Conservation (phyloP, 371 early-diverging fungal genomes). For the Mortierella sp. region DNA sequence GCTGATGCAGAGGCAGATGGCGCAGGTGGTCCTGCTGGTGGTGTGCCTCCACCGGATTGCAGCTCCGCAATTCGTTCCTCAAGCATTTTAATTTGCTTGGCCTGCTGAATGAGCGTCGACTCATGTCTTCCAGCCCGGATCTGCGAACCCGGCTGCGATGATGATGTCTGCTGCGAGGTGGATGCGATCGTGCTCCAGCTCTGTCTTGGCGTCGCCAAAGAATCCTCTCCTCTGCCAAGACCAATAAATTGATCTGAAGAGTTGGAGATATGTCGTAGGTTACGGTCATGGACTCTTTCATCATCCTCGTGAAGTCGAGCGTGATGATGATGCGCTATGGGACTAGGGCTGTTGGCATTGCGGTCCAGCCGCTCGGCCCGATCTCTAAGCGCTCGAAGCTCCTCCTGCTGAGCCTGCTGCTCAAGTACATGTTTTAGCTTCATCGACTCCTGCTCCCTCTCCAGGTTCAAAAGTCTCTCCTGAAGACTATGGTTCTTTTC, state of each 20-base stretch:
- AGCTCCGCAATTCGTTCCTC: slow-evolving; percentile 42
- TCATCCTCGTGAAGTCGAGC: slow-evolving; percentile 21
- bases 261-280: slow-evolving; percentile 26
- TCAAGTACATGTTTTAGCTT: slow-evolving; percentile 53
- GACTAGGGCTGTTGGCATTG: slow-evolving; percentile 38
- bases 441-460: slow-evolving; percentile 56
- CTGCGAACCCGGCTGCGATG: slow-evolving; percentile 12
- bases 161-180: slow-evolving; percentile 1
- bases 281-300: slow-evolving; percentile 20
- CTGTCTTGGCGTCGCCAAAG: slow-evolving; percentile 45
- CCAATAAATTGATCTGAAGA: slow-evolving; percentile 21
- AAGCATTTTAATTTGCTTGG: slow-evolving; percentile 45
- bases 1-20: no score
- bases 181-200: slow-evolving; percentile 48
- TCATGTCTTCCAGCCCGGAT: slow-evolving; percentile 37
- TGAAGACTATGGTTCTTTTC: slow-evolving; percentile 54
- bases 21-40: no score
- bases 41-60: slow-evolving; percentile 24
- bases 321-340: slow-evolving; percentile 10
- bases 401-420: slow-evolving; percentile 29
- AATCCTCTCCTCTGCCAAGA: slow-evolving; percentile 23
- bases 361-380: slow-evolving; percentile 53
- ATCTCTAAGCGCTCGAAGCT: slow-evolving; percentile 34
- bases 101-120: slow-evolving; percentile 46
- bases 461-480: slow-evolving; percentile 50